Evolutionary conservation across 352 stramenopile species (phyloP).

Genomic region (Thalassiosira livingstoniorum): DNA sequence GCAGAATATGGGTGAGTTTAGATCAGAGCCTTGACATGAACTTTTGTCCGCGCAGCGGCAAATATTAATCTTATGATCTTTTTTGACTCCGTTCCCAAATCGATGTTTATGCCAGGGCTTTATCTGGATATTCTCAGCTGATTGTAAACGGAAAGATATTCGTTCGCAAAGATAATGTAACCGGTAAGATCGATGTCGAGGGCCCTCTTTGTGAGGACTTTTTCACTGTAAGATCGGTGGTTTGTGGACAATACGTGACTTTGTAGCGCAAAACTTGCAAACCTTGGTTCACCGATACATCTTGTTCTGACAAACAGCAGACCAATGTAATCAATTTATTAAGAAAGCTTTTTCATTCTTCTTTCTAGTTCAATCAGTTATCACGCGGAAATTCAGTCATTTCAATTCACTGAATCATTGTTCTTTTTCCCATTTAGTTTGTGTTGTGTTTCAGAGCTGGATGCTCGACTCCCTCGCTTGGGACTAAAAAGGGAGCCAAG

Average conservation of each 20-base stretch:
- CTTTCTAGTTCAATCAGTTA: no score
- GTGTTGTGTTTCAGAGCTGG: no score
- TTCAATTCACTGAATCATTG: no score
- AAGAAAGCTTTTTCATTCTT: no score
- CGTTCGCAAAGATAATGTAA: slow-evolving; percentile 73
- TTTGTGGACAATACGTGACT: slow-evolving; percentile 71
- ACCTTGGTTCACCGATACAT: no score
- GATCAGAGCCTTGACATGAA: background rate
- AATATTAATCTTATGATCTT: background rate
- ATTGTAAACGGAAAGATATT: slow-evolving; percentile 81
- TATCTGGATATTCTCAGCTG: slow-evolving; percentile 74
- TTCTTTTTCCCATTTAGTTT: no score
- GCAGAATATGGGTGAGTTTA: slow-evolving; percentile 70
- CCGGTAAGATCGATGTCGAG: slow-evolving; percentile 78
- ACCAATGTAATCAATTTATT: no score
- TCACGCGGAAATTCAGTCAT: no score
- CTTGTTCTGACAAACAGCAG: no score
- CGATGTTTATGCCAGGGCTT: slow-evolving; percentile 45
- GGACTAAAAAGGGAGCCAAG: no score
- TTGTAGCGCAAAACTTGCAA: background rate
- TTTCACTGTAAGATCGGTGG: slow-evolving; percentile 68
- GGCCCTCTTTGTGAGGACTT: slow-evolving; percentile 81
- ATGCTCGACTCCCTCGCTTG: no score
- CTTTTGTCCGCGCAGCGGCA: no score
- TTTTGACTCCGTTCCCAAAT: background rate